Evolutionary conservation across 2,329 filamentous ascomycete species (phyloP).

Genomic region (Trichoderma sp.): DNA sequence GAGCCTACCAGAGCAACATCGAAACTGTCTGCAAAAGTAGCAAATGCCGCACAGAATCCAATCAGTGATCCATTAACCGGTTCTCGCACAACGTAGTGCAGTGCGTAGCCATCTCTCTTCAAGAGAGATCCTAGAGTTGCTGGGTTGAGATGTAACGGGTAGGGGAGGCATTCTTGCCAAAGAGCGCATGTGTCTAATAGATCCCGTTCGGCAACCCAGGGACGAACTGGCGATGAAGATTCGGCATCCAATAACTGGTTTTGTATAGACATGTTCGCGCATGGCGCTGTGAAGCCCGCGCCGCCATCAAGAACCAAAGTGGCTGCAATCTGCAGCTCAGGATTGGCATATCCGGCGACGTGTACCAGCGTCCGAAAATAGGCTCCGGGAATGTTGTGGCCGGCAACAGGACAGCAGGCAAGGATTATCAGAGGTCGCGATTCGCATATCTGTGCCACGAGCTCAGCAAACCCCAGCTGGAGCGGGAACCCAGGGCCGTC

Average conservation of each 20-base stretch:
- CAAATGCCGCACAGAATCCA: conserved; percentile 65
- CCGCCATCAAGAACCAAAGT: conserved; percentile 54
- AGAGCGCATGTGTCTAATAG: conserved; percentile 48
- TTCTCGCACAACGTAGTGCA: conserved; percentile 61
- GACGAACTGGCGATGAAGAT: conserved; percentile 48
- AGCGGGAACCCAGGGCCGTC: conserved; percentile 52
- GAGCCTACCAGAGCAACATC: conserved; percentile 58
- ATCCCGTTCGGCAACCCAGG: conserved; percentile 47
- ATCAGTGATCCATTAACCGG: conserved; percentile 48
- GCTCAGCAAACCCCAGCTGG: conserved; percentile 56
- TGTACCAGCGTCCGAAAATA: conserved; percentile 59
- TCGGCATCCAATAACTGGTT: background rate
- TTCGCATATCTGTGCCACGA: conserved; percentile 50
- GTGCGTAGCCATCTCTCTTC: conserved; percentile 58
- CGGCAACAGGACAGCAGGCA: conserved; percentile 52
- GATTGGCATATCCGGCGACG: conserved; percentile 51
- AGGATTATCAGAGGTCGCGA: conserved; percentile 57
- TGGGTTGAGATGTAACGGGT: conserved; percentile 51
- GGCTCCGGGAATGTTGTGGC: conserved; percentile 45
- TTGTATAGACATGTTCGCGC: conserved; percentile 28
- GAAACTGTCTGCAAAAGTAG: conserved; percentile 58
- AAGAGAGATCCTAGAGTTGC: conserved; percentile 52
- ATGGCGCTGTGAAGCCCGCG: conserved; percentile 20
- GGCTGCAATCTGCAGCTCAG: conserved; percentile 55
- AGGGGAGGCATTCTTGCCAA: conserved; percentile 51